Evolutionary conservation across 768 basidiomycete genomes (phyloP).

Genomic region (Amanita pseudoporphyria): DNA sequence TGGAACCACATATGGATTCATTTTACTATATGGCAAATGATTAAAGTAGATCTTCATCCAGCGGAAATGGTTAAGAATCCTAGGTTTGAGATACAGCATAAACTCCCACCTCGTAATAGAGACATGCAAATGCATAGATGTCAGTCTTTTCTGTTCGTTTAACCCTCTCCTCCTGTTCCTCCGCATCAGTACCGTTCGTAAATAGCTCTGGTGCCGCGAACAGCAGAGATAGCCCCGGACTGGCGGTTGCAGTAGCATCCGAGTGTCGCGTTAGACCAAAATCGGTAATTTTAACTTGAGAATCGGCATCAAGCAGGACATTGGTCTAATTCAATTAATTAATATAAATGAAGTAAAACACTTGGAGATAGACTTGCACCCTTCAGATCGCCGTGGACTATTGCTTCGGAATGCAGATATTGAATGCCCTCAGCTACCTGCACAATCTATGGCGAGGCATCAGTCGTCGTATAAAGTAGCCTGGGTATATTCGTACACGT

Average conservation of each 20-base stretch:
- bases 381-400: conserved; percentile 1
- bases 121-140: conserved; percentile 1
- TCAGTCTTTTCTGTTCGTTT: conserved; percentile 2
- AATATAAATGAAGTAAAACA: too few species aligned
- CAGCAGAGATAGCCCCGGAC: neutral
- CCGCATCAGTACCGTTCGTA: neutral
- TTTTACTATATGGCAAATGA: neutral
- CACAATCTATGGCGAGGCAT: neutral
- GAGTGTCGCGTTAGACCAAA: conserved; percentile 1
- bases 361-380: neutral
- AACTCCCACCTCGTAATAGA: conserved; percentile 1
- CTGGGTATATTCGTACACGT: neutral
- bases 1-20: neutral
- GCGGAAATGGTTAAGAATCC: too few species aligned
- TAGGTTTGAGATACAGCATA: too few species aligned
- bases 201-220: conserved; percentile 1
- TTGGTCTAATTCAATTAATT: neutral
- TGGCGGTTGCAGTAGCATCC: conserved; percentile 2
- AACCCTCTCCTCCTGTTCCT: neutral
- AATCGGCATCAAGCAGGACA: neutral
- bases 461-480: neutral
- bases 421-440: conserved; percentile 1
- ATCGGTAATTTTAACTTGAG: conserved; percentile 1
- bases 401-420: conserved; percentile 2
- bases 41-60: neutral